Conservation (phyloP, 768 basidiomycete genomes). For the Serendipita sp. region DNA sequence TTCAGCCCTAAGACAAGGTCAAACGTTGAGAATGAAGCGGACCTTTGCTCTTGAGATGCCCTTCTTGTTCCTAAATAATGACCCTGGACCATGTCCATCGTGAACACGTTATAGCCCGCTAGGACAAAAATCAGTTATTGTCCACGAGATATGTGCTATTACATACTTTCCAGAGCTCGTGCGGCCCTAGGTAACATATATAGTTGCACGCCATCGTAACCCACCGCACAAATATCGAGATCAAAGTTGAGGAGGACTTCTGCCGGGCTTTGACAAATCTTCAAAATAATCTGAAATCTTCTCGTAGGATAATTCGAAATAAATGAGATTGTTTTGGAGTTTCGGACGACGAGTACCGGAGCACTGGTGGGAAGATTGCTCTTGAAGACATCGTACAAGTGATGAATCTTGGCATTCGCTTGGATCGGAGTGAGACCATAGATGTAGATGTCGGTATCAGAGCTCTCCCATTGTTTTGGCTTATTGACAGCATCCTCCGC, state of each 20-base stretch:
- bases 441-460: slow-evolving; percentile 12
- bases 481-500: not conserved
- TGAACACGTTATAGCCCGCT: slow-evolving; percentile 12
- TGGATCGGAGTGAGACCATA: slow-evolving; percentile 8
- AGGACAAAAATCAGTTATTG: not conserved
- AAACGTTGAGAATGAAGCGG: not conserved
- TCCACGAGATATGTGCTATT: not conserved
- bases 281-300: slow-evolving; percentile 11
- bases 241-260: slow-evolving; percentile 14
- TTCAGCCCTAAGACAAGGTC: not conserved
- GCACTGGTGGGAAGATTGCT: slow-evolving; percentile 6
- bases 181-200: slow-evolving; percentile 12
- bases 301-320: slow-evolving; percentile 6
- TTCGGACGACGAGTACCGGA: slow-evolving; percentile 11
- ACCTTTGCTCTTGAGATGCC: slow-evolving; percentile 12
- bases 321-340: slow-evolving; percentile 12
- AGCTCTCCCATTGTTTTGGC: slow-evolving; percentile 7
- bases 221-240: slow-evolving; percentile 11
- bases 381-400: slow-evolving; percentile 10
- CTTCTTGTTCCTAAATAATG: slow-evolving; percentile 11
- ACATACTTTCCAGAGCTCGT: slow-evolving; percentile 11
- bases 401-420: slow-evolving; percentile 9
- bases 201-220: slow-evolving; percentile 9
- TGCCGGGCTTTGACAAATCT: slow-evolving; percentile 4
- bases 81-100: slow-evolving; percentile 12